Percentiles rank a stretch among this genome's conserved stretches.
These are phyloP conservation scores for Alternaria angustiovoidea DNA, from an alignment of 2,329 filamentous ascomycete species.

Conservation along the genomic window DNA sequence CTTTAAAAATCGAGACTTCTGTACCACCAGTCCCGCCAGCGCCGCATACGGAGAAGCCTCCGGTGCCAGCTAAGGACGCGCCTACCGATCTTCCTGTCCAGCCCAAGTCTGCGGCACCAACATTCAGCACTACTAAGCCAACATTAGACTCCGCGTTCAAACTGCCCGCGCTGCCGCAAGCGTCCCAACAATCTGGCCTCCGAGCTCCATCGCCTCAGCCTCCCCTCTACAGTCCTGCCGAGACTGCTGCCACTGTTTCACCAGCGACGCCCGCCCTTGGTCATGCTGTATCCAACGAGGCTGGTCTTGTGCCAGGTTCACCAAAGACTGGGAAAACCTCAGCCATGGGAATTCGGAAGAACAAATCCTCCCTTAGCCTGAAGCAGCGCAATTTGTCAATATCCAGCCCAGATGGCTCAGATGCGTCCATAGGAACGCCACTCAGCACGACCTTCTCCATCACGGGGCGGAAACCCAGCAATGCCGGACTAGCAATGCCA, in stretches of 20 bases:
- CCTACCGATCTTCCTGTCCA: constrained; percentile 42
- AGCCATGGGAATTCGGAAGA: constrained; percentile 54
- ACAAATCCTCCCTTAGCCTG: constrained; percentile 67
- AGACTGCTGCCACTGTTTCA: constrained; percentile 52
- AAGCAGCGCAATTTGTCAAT: constrained; percentile 78
- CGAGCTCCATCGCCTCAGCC: constrained; percentile 43
- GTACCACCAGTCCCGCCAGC: constrained; percentile 47
- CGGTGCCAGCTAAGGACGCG: constrained; percentile 43
- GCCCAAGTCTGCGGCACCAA: constrained; percentile 48
- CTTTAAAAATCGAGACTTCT: constrained; percentile 86
- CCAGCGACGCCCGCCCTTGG: constrained; percentile 48
- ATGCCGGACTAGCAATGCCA: constrained; percentile 70
- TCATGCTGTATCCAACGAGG: constrained; percentile 56
- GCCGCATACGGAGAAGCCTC: constrained; percentile 47
- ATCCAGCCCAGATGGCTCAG: constrained; percentile 66
- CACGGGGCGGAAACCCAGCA: constrained; percentile 56
- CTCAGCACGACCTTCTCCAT: constrained; percentile 71
- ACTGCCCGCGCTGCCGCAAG: constrained; percentile 42
- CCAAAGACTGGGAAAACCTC: constrained; percentile 45
- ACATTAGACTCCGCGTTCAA: constrained; percentile 42
- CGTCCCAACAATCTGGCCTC: constrained; percentile 35
- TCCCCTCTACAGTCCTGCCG: constrained; percentile 52
- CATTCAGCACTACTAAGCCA: constrained; percentile 38
- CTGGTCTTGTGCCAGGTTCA: constrained; percentile 47
- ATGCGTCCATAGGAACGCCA: constrained; percentile 77